Base-by-base conservation (phyloP, 495 filamentous ascomycete genomes). In the Trichoderma virens region DNA sequence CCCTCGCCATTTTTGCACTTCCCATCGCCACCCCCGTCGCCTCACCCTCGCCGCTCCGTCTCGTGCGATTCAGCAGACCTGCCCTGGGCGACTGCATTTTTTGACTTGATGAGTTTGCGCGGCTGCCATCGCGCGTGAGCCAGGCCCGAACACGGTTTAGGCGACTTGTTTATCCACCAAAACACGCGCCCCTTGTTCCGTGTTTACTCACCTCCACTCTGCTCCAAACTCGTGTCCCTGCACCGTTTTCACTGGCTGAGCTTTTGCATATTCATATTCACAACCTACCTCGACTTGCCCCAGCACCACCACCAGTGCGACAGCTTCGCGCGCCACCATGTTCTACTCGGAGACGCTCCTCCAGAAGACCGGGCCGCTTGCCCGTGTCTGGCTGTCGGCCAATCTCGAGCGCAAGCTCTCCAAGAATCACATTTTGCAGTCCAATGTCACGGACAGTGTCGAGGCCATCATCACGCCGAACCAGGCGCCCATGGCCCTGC, bases 291-390 rank as follows among this genome's bases (percentile, higher is more conserved):
- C 20, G 20, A 28, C 25, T 56, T 30, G 51, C 11, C 20, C 18
- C 16, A 30, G 25, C 27, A n/a, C 51, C 11, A 28, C 11, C 13
- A 25, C 59, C 59, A 20, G 61, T 41, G 61, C 39, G 34, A n/a
- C 16, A 62, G 61, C 61, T 25, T 43, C 61, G 39, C 61, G 35
- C 61, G 39, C 35, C 82, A 78, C 74, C 73, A 98, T 98, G 94
- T 98, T 98, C 80, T 98, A 96, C 78, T 97, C 94, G 27, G 93
- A 96, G 80, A 92, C 92, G 59, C 85, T 98, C 64, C 86, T 98
- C 66, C 93, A 92, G 63, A 94, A 95, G 86, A 96, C 92, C 61
- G 94, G 95, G 82, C 92, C 94, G 69, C 75, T 98, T 82, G 95
- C 94, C 73, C 90, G 93, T 71, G 94, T 97, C 77, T 98, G 94